Evolutionary conservation across 2,329 filamentous ascomycete species (phyloP).

Genomic region (Colletotrichum neosansevieriae): DNA sequence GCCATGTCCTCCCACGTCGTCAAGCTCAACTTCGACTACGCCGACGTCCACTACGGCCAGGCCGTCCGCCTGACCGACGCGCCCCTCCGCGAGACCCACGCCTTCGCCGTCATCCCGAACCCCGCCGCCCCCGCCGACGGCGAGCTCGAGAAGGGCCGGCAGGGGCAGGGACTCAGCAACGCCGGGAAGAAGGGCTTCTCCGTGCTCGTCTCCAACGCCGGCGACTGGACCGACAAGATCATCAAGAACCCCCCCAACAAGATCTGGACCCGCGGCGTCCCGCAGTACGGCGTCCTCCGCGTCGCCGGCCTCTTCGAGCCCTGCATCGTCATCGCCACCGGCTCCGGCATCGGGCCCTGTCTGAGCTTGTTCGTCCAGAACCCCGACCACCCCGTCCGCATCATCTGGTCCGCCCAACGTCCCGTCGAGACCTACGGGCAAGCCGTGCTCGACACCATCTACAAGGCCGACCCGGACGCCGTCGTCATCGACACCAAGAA

Average conservation of each 20-base stretch:
- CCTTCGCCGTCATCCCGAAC: constrained; percentile 79
- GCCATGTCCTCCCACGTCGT: constrained; percentile 79
- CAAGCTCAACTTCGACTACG: constrained; percentile 76
- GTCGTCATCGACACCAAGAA: constrained; percentile 75
- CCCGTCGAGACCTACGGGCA: constrained; percentile 73
- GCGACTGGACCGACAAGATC: constrained; percentile 77
- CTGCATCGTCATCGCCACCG: constrained; percentile 76
- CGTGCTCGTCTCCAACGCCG: constrained; percentile 77
- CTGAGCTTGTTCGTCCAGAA: constrained; percentile 65
- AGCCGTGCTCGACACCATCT: constrained; percentile 67
- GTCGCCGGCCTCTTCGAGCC: constrained; percentile 74
- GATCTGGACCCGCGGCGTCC: constrained; percentile 77
- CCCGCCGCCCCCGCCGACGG: constrained; percentile 46
- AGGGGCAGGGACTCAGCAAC: constrained; percentile 41
- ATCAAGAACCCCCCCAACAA: constrained; percentile 71
- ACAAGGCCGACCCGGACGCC: constrained; percentile 69
- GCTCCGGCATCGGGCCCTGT: constrained; percentile 79
- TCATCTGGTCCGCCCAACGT: constrained; percentile 76
- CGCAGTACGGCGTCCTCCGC: constrained; percentile 75
- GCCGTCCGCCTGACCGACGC: constrained; percentile 71
- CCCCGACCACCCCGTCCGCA: constrained; percentile 60
- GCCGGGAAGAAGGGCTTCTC: constrained; percentile 69
- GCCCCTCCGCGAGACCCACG: constrained; percentile 79
- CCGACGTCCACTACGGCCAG: constrained; percentile 67
- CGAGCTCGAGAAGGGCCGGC: constrained; percentile 30